A percentile compares a stretch with the other conserved stretches of the same genome.
These are phyloP conservation scores for Didymella arachidicola DNA, from an alignment of 2,329 filamentous ascomycete species.

Conservation along the genomic window DNA sequence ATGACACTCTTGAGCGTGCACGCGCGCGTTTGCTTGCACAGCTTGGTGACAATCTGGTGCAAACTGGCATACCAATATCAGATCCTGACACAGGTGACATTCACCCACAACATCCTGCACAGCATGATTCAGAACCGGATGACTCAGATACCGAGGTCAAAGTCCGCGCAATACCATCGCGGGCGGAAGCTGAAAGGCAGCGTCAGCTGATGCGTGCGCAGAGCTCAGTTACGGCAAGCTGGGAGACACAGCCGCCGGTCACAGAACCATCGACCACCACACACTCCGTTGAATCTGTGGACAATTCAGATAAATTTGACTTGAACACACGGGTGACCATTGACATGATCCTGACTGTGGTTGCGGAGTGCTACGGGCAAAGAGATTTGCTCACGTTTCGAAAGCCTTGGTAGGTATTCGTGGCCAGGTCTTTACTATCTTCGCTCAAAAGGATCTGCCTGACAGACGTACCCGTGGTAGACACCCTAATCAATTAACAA, in stretches of 20 bases:
- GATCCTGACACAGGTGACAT: not conserved
- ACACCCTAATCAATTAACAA: not conserved
- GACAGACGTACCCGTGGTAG: not conserved
- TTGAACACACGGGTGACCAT: slow-evolving; percentile 69
- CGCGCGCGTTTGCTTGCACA: slow-evolving; percentile 57
- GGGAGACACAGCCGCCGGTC: not conserved
- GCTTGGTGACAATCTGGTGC: slow-evolving; percentile 47
- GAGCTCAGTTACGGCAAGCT: slow-evolving; percentile 8
- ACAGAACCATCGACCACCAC: not conserved
- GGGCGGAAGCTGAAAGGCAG: slow-evolving; percentile 35
- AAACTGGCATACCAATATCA: slow-evolving; percentile 23
- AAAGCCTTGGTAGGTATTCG: slow-evolving; percentile 50
- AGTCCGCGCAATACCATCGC: slow-evolving; percentile 20
- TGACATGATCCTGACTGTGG: slow-evolving; percentile 89
- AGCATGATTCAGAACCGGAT: not conserved
- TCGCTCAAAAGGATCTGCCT: not conserved
- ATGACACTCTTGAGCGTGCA: slow-evolving; percentile 56
- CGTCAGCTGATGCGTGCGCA: slow-evolving; percentile 26
- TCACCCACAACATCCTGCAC: not conserved
- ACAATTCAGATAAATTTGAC: slow-evolving; percentile 53
- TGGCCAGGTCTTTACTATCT: not conserved
- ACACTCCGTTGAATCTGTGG: not conserved
- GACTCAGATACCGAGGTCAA: not conserved
- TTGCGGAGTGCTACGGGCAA: slow-evolving; percentile 89
- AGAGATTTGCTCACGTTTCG: slow-evolving; percentile 81